These are phyloP conservation scores for Moniliella sp. DNA, from an alignment of 1,284 basidiomycete species.

Conservation along the genomic window DNA sequence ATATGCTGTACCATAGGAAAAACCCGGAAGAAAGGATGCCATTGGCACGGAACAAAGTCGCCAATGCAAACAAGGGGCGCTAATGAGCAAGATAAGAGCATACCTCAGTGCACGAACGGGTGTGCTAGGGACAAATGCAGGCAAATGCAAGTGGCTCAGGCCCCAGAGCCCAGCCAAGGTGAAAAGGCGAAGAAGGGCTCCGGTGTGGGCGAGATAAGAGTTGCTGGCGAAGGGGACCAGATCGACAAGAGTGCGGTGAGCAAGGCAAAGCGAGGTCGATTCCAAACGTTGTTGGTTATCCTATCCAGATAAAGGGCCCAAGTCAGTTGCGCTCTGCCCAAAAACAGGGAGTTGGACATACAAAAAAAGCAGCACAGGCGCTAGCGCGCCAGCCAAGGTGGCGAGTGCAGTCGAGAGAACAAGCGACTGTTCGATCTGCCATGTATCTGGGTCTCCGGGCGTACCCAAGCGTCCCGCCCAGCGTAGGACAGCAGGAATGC, in stretches of 20 bases:
- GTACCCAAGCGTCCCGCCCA: slow-evolving; percentile 5
- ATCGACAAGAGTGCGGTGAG: slow-evolving; percentile 50
- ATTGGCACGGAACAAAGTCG: slow-evolving; percentile 56
- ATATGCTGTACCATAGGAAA: slow-evolving; percentile 15
- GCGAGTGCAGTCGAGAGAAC: slow-evolving; percentile 7
- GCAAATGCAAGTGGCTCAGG: no score
- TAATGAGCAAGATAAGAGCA: slow-evolving; percentile 10
- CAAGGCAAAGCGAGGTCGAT: slow-evolving; percentile 46
- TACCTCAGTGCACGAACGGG: not conserved
- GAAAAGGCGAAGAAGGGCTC: slow-evolving; percentile 64
- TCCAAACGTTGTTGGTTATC: no score
- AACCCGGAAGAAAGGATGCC: slow-evolving; percentile 56
- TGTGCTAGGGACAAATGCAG: not conserved
- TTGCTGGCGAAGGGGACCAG: slow-evolving; percentile 57
- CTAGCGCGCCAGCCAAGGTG: slow-evolving; percentile 35
- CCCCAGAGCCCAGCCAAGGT: slow-evolving; percentile 46
- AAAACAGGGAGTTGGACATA: no score
- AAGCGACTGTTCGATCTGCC: slow-evolving; percentile 11
- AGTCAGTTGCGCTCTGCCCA: no score
- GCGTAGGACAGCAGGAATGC: slow-evolving; percentile 25
- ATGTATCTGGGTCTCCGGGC: slow-evolving; percentile 4
- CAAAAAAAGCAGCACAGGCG: slow-evolving; percentile 44
- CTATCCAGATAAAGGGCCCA: no score
- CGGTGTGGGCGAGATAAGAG: slow-evolving; percentile 49
- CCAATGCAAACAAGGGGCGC: slow-evolving; percentile 47